Evolutionary conservation across 2,329 filamentous ascomycete genomes (phyloP).

Genomic region (Claviceps cyperi): DNA sequence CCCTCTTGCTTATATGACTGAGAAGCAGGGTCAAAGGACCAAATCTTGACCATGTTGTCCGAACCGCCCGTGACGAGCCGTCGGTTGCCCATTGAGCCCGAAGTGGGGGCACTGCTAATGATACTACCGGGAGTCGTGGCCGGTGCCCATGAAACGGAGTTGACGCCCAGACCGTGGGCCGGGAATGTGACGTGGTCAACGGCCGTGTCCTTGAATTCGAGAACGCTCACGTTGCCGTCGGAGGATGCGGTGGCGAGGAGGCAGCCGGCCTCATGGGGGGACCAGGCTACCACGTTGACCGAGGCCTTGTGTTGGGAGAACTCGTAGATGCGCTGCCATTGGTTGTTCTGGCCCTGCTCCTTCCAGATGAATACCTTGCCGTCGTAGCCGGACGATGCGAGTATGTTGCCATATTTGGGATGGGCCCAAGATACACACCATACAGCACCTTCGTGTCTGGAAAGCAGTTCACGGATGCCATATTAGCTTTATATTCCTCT

Average conservation of each 20-base stretch:
- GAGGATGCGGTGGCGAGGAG: conserved; percentile 88
- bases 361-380: conserved; percentile 98
- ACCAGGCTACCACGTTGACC: conserved; percentile 94
- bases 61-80: conserved; percentile 90
- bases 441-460: conserved; percentile 86
- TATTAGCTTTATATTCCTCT: conserved; percentile 6
- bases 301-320: conserved; percentile 88
- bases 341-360: conserved; percentile 50
- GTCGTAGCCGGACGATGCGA: conserved; percentile 90
- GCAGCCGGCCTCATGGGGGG: conserved; percentile 91
- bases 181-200: conserved; percentile 84
- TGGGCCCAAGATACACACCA: conserved; percentile 98
- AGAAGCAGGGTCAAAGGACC: conserved; percentile 58
- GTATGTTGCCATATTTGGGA: conserved; percentile 95
- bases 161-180: conserved; percentile 87
- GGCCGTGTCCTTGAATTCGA: conserved; percentile 93
- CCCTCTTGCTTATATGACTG: conserved; percentile 48
- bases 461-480: not conserved
- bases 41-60: conserved; percentile 88
- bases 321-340: conserved; percentile 81
- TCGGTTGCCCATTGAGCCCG: conserved; percentile 48
- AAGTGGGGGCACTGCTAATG: conserved; percentile 53
- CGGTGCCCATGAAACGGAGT: conserved; percentile 91
- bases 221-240: conserved; percentile 82
- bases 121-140: conserved; percentile 72